Percentiles rank a stretch among this genome's conserved stretches.
Conservation (phyloP, 2,329 filamentous ascomycete genomes). For the Trichoderma polysporum region DNA sequence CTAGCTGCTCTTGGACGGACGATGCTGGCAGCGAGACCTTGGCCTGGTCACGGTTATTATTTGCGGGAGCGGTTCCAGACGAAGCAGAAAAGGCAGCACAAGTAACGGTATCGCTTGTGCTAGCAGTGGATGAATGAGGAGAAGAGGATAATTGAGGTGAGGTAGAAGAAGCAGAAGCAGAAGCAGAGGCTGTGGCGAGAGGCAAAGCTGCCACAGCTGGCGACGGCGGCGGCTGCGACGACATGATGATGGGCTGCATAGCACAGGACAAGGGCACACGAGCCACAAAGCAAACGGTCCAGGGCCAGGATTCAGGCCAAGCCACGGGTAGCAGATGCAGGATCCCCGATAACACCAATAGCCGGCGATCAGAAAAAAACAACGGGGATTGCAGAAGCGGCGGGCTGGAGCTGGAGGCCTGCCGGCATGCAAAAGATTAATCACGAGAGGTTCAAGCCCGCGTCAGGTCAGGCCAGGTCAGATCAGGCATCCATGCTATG, state of each 20-base stretch:
- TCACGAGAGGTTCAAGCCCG: conserved; percentile 12
- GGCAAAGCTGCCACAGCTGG: background rate
- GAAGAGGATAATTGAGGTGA: conserved; percentile 1
- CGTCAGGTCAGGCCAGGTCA: conserved; percentile 2
- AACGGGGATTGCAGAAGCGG: conserved; percentile 5
- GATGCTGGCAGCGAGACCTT: background rate
- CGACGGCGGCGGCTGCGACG: conserved; percentile 3
- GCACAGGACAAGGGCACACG: conserved; percentile 7
- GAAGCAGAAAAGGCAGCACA: background rate
- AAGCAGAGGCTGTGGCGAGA: background rate
- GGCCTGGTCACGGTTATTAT: background rate
- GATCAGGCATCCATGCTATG: background rate
- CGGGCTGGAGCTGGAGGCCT: background rate
- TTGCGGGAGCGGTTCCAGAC: background rate
- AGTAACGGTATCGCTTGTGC: conserved; percentile 1
- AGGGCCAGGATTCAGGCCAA: background rate
- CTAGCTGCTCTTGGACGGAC: background rate
- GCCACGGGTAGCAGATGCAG: background rate
- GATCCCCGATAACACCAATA: conserved; percentile 10
- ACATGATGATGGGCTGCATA: conserved; percentile 13
- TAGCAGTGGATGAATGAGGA: background rate
- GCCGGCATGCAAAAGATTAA: conserved; percentile 6
- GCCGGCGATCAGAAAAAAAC: background rate
- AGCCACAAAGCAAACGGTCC: conserved; percentile 9
- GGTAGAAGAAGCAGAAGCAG: background rate